phyloP scores from a whole-genome alignment of 2,329 filamentous ascomycete species.

The Apiospora hydei region DNA sequence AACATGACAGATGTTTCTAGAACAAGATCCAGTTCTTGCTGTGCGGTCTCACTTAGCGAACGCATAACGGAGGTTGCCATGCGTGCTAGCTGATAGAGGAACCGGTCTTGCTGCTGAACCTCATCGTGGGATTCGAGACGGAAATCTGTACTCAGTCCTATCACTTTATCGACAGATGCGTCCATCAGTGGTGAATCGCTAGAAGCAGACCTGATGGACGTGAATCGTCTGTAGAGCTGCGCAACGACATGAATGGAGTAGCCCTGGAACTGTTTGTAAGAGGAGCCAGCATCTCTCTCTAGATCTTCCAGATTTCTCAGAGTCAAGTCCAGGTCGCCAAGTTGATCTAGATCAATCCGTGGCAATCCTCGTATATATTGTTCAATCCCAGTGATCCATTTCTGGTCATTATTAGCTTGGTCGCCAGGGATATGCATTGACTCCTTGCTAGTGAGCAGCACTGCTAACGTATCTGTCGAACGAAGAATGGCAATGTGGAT shows the following conservation, averaged over 20 bases:
- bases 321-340: conserved; percentile 27
- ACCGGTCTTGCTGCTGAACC: conserved; percentile 35
- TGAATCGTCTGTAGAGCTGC: conserved; percentile 42
- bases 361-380: conserved; percentile 23
- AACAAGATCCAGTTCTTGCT: conserved; percentile 35
- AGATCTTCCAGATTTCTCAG: conserved; percentile 28
- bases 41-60: conserved; percentile 36
- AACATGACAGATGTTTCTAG: conserved; percentile 38
- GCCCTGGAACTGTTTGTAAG: conserved; percentile 32
- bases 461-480: conserved; percentile 28
- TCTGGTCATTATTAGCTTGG: not conserved
- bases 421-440: not conserved
- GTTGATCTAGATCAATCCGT: conserved; percentile 25
- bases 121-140: conserved; percentile 8
- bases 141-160: conserved; percentile 34
- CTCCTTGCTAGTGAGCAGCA: not conserved
- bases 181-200: conserved; percentile 9
- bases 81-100: conserved; percentile 38
- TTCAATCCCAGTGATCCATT: not conserved
- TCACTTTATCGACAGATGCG: not conserved
- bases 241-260: conserved; percentile 39
- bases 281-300: conserved; percentile 20
- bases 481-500: conserved; percentile 36
- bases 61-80: conserved; percentile 39
- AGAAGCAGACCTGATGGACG: conserved; percentile 22